Base-by-base conservation (phyloP, 106 monocot species). In the Phalaenopsis equestris region DNA sequence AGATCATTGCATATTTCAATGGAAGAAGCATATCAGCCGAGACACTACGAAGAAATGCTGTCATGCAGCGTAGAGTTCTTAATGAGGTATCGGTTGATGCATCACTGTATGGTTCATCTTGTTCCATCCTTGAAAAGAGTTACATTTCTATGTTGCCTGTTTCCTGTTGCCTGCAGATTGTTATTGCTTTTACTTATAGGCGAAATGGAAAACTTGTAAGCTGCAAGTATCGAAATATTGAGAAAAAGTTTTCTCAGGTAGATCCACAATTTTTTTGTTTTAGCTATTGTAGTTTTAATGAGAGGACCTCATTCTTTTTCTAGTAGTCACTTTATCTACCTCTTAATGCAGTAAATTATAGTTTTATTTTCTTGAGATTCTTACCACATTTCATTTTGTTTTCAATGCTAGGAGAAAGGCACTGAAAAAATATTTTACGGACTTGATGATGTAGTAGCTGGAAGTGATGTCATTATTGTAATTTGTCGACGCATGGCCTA, bases 341-440 rank as follows among this genome's bases (percentile, higher is more conserved):
- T n/a, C 2, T 4, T 36, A 47, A 21, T 67, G 37, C 42, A 36
- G 15, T n/a, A 42, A 45, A 23, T 78, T 41, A 21, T 76, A 39
- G 36, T 41, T 45, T 72, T 65, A 5, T 65, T 23, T 21, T 55
- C 52, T 68, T 80, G 81, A 49, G 30, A 74, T 76, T 47, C 76
- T 76, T 6, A 76, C 49, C 24, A 74, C 74, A 6, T 86, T 80
- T 30, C 42, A 49, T 76, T 48, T 76, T 47, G n/a, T 84, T 68
- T 83, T 45, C 41, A 39, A 39, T 74, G 30, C n/a, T 84, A 97
- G 97, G 97, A 97, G 85, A 73, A 57, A 36, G 77, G 81, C 75
- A 90, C 90, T 8, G 92, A 97, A 83, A 92, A 83, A 79, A 90
- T 97, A 80, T 89, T 97, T 75, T 97, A 97, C 82, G 97, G 97